Conservation (phyloP, 805 yeast genomes). For the Priceomyces castillae region DNA sequence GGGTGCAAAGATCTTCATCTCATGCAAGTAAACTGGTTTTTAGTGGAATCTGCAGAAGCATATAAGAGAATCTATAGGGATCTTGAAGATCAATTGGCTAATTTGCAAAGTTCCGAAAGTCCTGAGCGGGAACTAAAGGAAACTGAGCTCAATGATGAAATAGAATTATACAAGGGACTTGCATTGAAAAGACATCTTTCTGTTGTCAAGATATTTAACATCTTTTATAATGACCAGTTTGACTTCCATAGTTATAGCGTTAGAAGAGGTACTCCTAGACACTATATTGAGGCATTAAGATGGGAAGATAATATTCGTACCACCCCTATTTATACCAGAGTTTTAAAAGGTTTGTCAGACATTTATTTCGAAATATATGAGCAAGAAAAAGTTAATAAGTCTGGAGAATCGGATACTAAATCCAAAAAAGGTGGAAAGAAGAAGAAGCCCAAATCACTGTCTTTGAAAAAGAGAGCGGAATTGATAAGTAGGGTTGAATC, state of each 20-base stretch:
- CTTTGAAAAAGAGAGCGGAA: constrained; percentile 51
- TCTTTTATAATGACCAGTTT: constrained; percentile 77
- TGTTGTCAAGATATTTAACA: constrained; percentile 63
- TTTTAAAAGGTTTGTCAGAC: constrained; percentile 59
- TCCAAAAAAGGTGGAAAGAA: constrained; percentile 41
- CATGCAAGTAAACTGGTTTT: constrained; percentile 91
- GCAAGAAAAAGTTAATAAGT: constrained; percentile 17
- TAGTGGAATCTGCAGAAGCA: constrained; percentile 81
- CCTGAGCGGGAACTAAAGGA: constrained; percentile 24
- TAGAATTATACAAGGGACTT: constrained; percentile 56
- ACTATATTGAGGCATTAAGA: constrained; percentile 67
- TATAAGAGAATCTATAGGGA: constrained; percentile 56
- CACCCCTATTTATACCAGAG: constrained; percentile 71
- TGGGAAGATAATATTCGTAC: constrained; percentile 81
- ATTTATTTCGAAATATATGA: constrained; percentile 47
- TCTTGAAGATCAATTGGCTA: constrained; percentile 17
- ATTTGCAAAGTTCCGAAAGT: constrained; percentile 11
- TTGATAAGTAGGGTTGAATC: constrained; percentile 47
- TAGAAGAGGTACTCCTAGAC: constrained; percentile 86
- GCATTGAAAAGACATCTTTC: constrained; percentile 77
- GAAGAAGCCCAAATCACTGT: constrained; percentile 54
- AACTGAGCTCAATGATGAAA: constrained; percentile 38
- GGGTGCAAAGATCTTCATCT: constrained; percentile 84
- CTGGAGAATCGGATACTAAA: constrained; percentile 13
- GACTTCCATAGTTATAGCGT: constrained; percentile 94